phyloP scores from a whole-genome alignment of 768 basidiomycete genomes.

The Suillus sp. region DNA sequence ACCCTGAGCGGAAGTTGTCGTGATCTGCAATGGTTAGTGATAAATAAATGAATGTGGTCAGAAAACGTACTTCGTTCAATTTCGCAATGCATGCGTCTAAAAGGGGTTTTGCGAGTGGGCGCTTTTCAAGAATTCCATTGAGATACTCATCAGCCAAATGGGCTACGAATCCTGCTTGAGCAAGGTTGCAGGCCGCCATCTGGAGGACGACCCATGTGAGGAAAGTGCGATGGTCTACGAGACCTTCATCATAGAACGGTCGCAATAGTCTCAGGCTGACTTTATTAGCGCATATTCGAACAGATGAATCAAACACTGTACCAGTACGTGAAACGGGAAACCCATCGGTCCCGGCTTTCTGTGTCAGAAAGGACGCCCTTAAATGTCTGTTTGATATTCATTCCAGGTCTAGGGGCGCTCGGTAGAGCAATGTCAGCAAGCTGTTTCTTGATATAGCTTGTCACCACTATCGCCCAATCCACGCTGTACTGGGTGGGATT shows the following conservation, averaged over 20 bases:
- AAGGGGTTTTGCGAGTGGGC: constrained; percentile 71
- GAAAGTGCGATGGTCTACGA: constrained; percentile 79
- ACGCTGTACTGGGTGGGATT: constrained; percentile 82
- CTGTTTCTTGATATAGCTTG: constrained; percentile 82
- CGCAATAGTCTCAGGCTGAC: constrained; percentile 68
- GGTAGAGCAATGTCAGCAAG: constrained; percentile 78
- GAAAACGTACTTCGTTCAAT: constrained; percentile 56
- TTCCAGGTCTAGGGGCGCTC: constrained; percentile 70
- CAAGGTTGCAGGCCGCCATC: constrained; percentile 75
- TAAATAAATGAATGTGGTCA: constrained; percentile 6
- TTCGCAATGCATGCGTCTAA: constrained; percentile 70
- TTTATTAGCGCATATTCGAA: constrained; percentile 3
- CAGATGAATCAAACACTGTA: constrained; percentile 27
- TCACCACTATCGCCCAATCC: constrained; percentile 84
- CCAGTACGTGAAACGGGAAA: constrained; percentile 80
- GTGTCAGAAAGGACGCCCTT: constrained; percentile 76
- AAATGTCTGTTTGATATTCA: constrained; percentile 84
- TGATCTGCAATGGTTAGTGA: constrained; percentile 46
- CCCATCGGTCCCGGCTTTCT: constrained; percentile 74
- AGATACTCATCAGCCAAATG: constrained; percentile 81
- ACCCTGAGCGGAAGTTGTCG: constrained; percentile 52
- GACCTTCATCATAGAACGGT: constrained; percentile 76
- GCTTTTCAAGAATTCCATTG: constrained; percentile 62
- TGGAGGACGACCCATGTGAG: constrained; percentile 80
- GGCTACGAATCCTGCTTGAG: constrained; percentile 76